A percentile compares a stretch with the other conserved stretches of the same genome.
phyloP scores from a whole-genome alignment of 352 stramenopile species.

The Globisporangium spinosum region DNA sequence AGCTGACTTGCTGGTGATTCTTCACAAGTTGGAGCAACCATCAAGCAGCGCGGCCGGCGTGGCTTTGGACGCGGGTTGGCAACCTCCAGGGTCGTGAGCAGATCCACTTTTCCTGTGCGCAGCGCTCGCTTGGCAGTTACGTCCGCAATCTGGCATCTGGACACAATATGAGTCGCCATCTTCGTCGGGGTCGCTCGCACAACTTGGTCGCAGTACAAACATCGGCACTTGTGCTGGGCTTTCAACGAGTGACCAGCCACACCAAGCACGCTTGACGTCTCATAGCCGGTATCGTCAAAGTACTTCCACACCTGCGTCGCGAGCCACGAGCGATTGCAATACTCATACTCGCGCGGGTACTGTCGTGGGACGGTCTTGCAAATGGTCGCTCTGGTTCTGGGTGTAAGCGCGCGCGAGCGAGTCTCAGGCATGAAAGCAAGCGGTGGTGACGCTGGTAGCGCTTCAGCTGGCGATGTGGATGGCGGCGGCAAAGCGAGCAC shows the following conservation, averaged over 20 bases:
- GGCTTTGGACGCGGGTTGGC: not conserved
- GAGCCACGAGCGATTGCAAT: not conserved
- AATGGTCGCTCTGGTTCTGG: not conserved
- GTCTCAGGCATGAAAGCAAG: not conserved
- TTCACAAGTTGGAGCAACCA: not conserved
- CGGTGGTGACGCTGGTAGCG: not conserved
- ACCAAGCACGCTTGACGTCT: slow-evolving; percentile 3
- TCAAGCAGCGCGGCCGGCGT: not conserved
- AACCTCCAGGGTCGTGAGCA: not conserved
- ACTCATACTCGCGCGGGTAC: not conserved
- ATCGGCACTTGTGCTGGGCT: slow-evolving; percentile 9
- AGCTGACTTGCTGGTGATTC: not conserved
- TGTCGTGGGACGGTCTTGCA: not conserved
- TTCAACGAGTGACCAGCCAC: slow-evolving; percentile 4
- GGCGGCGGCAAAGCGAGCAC: not conserved
- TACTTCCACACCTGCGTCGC: slow-evolving; percentile 14
- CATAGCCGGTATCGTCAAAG: slow-evolving; percentile 10
- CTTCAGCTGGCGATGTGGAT: not conserved
- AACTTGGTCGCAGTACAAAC: slow-evolving; percentile 14
- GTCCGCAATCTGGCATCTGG: slow-evolving; percentile 13
- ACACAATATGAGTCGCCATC: slow-evolving; percentile 20
- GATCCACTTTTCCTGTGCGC: not conserved
- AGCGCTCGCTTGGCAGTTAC: slow-evolving; percentile 11
- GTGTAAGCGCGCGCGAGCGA: not conserved
- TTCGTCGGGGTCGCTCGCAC: slow-evolving; percentile 3